Percentiles rank a stretch among this genome's conserved stretches.
phyloP scores from a whole-genome alignment of 106 monocot genomes.

The Vanilla planifolia region DNA sequence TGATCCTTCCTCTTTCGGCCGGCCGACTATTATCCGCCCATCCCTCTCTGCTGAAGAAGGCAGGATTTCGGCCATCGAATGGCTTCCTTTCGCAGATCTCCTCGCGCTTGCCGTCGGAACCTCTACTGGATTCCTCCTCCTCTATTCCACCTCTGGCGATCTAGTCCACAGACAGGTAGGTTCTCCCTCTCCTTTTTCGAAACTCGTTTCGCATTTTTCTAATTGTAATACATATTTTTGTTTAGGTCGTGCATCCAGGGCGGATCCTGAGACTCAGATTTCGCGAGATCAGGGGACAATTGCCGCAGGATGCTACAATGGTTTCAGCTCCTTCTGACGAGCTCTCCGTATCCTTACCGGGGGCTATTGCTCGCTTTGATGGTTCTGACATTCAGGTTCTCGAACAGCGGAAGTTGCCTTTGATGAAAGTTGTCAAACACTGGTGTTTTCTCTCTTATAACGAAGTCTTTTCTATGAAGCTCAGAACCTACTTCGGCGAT shows the following conservation, averaged over 20 bases:
- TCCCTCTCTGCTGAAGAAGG: conserved; percentile 51
- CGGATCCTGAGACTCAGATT: conserved; percentile 56
- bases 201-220: background rate
- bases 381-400: conserved; percentile 76
- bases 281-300: conserved; percentile 32
- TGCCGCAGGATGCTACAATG: conserved; percentile 16
- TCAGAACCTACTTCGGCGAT: conserved; percentile 56
- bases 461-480: conserved; percentile 1
- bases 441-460: background rate
- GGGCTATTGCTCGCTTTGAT: conserved; percentile 75
- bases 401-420: background rate
- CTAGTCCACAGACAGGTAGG: conserved; percentile 82
- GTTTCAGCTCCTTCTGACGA: conserved; percentile 24
- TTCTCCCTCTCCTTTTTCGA: background rate
- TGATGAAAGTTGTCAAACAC: background rate
- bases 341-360: conserved; percentile 69
- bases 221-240: background rate
- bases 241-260: conserved; percentile 58
- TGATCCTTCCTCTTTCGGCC: conserved; percentile 7
- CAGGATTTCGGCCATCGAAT: conserved; percentile 55
- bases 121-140: conserved; percentile 52
- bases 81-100: conserved; percentile 51
- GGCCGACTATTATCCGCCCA: conserved; percentile 39
- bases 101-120: conserved; percentile 65
- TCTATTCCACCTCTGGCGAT: conserved; percentile 59